Evolutionary conservation across 2,329 filamentous ascomycete species (phyloP).

Genomic region (Venturia effusa): DNA sequence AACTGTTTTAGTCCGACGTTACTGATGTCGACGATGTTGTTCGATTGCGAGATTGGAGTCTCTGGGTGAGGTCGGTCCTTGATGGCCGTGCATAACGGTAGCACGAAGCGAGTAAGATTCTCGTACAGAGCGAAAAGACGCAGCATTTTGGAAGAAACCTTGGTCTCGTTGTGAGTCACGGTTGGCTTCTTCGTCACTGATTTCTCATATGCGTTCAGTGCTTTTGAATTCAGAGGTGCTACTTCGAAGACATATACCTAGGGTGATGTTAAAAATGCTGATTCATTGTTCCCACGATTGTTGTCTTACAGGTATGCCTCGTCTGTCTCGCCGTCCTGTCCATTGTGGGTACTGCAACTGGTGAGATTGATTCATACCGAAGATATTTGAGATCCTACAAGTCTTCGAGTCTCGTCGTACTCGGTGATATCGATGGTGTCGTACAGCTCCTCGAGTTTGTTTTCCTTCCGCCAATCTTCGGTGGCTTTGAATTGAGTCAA

Average conservation of each 20-base stretch:
- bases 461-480: conserved; percentile 74
- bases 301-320: conserved; percentile 61
- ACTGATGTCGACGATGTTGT: conserved; percentile 89
- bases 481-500: conserved; percentile 78
- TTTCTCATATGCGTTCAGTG: conserved; percentile 68
- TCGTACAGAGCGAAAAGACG: conserved; percentile 90
- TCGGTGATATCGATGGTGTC: conserved; percentile 75
- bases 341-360: conserved; percentile 76
- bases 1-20: conserved; percentile 85
- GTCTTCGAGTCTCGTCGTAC: conserved; percentile 66
- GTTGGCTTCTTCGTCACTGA: conserved; percentile 44
- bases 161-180: conserved; percentile 42
- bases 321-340: conserved; percentile 80
- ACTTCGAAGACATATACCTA: conserved; percentile 78
- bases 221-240: conserved; percentile 69
- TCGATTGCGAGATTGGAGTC: conserved; percentile 85
- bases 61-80: conserved; percentile 58
- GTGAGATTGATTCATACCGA: not conserved
- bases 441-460: conserved; percentile 69
- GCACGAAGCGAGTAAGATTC: conserved; percentile 75
- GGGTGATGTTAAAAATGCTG: not conserved
- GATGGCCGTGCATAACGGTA: conserved; percentile 74
- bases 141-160: conserved; percentile 63
- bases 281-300: not conserved
- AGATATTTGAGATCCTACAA: conserved; percentile 45